phyloP scores from a whole-genome alignment of 495 filamentous ascomycete species.

The Extremus antarcticus region DNA sequence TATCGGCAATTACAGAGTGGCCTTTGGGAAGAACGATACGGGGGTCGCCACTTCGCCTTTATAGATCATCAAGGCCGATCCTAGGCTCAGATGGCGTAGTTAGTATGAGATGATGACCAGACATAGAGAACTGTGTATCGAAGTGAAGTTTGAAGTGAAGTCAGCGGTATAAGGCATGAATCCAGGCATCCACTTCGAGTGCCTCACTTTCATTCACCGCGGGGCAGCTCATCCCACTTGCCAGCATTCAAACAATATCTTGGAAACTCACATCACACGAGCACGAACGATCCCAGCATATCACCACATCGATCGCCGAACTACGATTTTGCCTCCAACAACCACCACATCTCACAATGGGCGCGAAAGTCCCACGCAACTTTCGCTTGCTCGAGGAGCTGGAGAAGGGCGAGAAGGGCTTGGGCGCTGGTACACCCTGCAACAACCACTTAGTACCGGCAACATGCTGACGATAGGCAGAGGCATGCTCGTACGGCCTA shows the following conservation, averaged over 20 bases:
- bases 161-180: neutral
- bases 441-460: neutral
- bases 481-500: slow-evolving; percentile 93
- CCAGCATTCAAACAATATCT: neutral
- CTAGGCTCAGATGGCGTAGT: too few species aligned
- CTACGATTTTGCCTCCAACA: neutral
- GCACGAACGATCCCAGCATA: neutral
- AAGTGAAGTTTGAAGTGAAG: neutral
- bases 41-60: too few species aligned
- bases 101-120: too few species aligned
- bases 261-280: neutral
- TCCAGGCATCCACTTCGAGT: neutral
- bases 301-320: neutral
- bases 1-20: too few species aligned
- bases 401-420: slow-evolving; percentile 96
- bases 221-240: neutral
- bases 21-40: too few species aligned
- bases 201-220: neutral
- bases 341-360: slow-evolving; percentile 37
- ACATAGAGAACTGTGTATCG: too few species aligned
- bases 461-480: slow-evolving; percentile 34
- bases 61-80: too few species aligned
- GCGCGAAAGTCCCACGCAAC: slow-evolving; percentile 84
- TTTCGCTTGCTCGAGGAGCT: slow-evolving; percentile 94
- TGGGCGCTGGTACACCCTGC: slow-evolving; percentile 64